Base-by-base conservation (phyloP, 371 early-diverging fungal species). In the Funneliformis caledonium region DNA sequence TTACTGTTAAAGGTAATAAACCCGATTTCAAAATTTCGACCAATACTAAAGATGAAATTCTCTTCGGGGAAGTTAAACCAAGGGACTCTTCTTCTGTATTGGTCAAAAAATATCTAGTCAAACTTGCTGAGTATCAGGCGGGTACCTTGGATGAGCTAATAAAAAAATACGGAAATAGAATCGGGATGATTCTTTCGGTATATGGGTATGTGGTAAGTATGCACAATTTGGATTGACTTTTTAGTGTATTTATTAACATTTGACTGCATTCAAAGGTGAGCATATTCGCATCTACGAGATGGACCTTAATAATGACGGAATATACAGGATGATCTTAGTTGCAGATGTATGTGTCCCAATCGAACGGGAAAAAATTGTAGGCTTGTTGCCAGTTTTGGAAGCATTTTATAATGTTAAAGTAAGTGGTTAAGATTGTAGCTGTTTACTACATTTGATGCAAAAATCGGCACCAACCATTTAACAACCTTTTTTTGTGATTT, bases 341-440 rank as follows among this genome's bases (percentile, higher is more conserved):
- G 73, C 73, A 73, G 43, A 73, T 52, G 73, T 73, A 74, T 12
- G 14, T 33, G n/a, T 45, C 4, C 74, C 74, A 50, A 74, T 31
- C 14, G 59, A 74, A 74, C 31, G 33, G 31, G 31, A 16, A 50
- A 16, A 74, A 74, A 22, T 74, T 31, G 14, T 74, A 74, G 19
- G 60, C 31, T 56, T 74, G 19, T 7, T 74, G 45, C 59, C 74
- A 56, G 59, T 74, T 14, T 59, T 74, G 50, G 72, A 74, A 33
- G 74, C 60, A 59, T 59, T 74, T 4, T 74, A 74, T 33, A 74
- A 74, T 74, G 60, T 74, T 56, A 74, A 74, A 74, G 74, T 74
- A 74, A 74, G n/a, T n/a, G n/a, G n/a, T n/a, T n/a, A n/a, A n/a
- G n/a, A n/a, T n/a, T n/a, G 74, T 74, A 56, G 67, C 67, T 42